These are phyloP conservation scores for Fusarium sp. DNA, from an alignment of 2,329 filamentous ascomycete genomes.

Conservation along the genomic window DNA sequence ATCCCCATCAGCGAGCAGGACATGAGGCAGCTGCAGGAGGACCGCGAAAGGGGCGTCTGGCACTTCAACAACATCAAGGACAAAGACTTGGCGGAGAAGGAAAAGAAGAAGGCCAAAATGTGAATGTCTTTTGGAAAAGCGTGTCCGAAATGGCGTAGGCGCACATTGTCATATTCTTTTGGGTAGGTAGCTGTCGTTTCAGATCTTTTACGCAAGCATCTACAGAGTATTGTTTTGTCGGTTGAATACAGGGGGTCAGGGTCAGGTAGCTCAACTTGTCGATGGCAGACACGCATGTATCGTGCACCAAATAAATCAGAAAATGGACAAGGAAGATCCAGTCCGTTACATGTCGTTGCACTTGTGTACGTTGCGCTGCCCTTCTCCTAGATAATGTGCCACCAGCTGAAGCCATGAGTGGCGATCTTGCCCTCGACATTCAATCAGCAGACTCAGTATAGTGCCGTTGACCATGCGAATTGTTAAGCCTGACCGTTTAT, in stretches of 20 bases:
- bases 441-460: background rate
- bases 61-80: conserved; percentile 62
- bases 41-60: conserved; percentile 65
- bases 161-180: background rate
- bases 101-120: conserved; percentile 39
- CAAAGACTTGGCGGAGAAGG: conserved; percentile 40
- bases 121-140: background rate
- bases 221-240: background rate
- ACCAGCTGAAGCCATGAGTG: background rate
- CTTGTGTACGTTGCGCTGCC: background rate
- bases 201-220: background rate
- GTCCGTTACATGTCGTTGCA: background rate
- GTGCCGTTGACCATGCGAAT: background rate
- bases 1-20: conserved; percentile 71
- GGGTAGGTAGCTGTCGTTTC: conserved; percentile 1
- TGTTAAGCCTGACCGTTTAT: background rate
- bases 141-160: background rate
- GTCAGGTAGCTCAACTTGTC: background rate
- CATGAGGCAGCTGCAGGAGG: conserved; percentile 58
- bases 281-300: background rate
- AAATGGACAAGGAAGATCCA: background rate
- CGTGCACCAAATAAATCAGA: background rate
- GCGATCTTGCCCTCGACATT: background rate
- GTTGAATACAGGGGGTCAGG: background rate
- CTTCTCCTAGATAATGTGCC: background rate